Conservation (phyloP, 805 yeast genomes). For the Cyberlindnera japonica region DNA sequence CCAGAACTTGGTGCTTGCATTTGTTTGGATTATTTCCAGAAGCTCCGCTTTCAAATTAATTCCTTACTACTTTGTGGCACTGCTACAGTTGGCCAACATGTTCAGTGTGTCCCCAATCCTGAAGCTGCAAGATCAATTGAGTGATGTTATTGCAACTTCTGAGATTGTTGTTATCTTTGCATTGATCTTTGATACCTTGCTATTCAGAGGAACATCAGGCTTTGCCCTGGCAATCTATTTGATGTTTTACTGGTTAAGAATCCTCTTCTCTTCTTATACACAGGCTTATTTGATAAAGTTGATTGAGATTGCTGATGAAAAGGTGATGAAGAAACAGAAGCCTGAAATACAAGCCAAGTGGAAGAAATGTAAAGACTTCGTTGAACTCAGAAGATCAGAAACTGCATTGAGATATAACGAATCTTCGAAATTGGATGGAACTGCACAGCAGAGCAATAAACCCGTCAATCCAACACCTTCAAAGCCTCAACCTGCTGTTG, state of each 20-base stretch:
- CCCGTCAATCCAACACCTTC: slow-evolving; percentile 1
- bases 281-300: slow-evolving; percentile 33
- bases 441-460: too few relatives aligned
- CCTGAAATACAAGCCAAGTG: slow-evolving; percentile 32
- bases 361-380: slow-evolving; percentile 37
- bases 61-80: slow-evolving; percentile 55
- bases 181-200: slow-evolving; percentile 54
- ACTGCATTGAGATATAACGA: slow-evolving; percentile 27
- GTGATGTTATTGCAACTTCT: slow-evolving; percentile 52
- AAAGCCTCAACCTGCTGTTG: not conserved
- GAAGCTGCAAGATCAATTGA: slow-evolving; percentile 36
- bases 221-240: slow-evolving; percentile 56
- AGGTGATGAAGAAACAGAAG: slow-evolving; percentile 31
- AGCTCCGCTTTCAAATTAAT: slow-evolving; percentile 60
- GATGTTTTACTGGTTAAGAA: slow-evolving; percentile 66
- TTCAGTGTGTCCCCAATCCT: slow-evolving; percentile 41
- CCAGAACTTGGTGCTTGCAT: slow-evolving; percentile 57
- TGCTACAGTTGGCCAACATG: slow-evolving; percentile 48
- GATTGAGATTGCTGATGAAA: slow-evolving; percentile 29
- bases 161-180: slow-evolving; percentile 54
- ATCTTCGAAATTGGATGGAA: too few relatives aligned
- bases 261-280: slow-evolving; percentile 47
- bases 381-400: slow-evolving; percentile 38
- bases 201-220: slow-evolving; percentile 64
- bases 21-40: slow-evolving; percentile 61